phyloP scores from a whole-genome alignment of 257 asterid genomes.

The Jaltomata sinuosa region DNA sequence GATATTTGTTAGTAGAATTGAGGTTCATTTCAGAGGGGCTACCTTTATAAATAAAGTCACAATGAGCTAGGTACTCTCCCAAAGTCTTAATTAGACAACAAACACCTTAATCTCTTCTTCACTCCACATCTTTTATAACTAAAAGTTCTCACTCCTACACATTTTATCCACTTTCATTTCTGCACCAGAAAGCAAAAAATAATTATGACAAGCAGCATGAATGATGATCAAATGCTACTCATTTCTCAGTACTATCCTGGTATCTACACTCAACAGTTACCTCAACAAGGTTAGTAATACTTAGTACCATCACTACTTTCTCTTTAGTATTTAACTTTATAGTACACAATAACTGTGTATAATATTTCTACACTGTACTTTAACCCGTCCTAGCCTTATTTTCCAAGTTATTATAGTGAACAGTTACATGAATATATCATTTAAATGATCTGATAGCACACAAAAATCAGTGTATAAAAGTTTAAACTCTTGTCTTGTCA shows the following conservation, averaged over 20 bases:
- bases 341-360: neutral
- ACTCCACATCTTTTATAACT: neutral
- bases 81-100: constrained; percentile 9
- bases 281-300: constrained; percentile 30
- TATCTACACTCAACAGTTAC: constrained; percentile 18
- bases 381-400: no score
- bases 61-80: neutral
- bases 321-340: neutral
- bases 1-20: constrained; percentile 11
- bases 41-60: constrained; percentile 40
- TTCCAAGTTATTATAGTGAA: no score
- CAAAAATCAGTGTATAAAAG: neutral
- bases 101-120: neutral
- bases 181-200: neutral
- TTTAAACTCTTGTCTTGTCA: no score
- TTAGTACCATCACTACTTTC: neutral
- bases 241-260: constrained; percentile 44
- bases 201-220: constrained; percentile 9
- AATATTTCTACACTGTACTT: neutral
- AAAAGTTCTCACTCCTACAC: neutral
- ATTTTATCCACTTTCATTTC: neutral
- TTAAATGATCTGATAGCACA: neutral
- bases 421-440: no score
- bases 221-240: constrained; percentile 39
- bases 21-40: constrained; percentile 12